Base-by-base conservation (phyloP, 2,329 filamentous ascomycete genomes). In the Bipolaris gigantea region DNA sequence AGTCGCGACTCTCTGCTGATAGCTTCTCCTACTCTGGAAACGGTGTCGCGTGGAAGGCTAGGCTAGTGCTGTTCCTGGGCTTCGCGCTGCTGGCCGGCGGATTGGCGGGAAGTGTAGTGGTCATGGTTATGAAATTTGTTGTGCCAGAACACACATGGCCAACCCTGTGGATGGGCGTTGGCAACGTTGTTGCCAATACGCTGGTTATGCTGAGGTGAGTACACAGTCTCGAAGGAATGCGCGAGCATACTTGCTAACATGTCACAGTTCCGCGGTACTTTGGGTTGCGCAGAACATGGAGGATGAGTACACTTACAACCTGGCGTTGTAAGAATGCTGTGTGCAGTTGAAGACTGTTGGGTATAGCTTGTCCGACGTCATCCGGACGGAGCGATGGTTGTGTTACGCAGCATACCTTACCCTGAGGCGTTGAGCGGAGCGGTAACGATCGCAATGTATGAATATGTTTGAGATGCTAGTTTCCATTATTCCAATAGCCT, bases 221-320 rank as follows among this genome's bases (percentile, higher is more conserved):
- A 34, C 15, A 5, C 18, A 9, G 19, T 27, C 6, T 9, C 32
- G 15, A 35, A 30, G 16, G 8, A 18, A 32, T 27, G 15, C 11
- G 11, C 16, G 5, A 44, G 48, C 7, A 43, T 54, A 32, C 5
- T 11, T 42, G 36, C 73, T 73, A 52, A 72, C 53, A 27, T 25
- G 40, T 10, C 55, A 16, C 62, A 87, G 85, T 67, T 84, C 84
- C 23, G 78, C 84, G 44, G 83, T 88, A 34, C 80, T 89, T 32
- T 89, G 86, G 86, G 80, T 89, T 25, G 85, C 84, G 47, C 86
- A 89, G 78, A 89, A 88, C 66, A 87, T 89, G 76, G 86, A 89
- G 71, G 86, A 89, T 64, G 86, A 88, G 66, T 89, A 88, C 71
- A 87, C 85, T 27, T 89, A 89, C 73, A 88, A 85, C 65, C 75